Percentiles rank a stretch among this genome's conserved stretches.
Evolutionary conservation across 768 basidiomycete species (phyloP).

Genomic region (Lactarius quietus): DNA sequence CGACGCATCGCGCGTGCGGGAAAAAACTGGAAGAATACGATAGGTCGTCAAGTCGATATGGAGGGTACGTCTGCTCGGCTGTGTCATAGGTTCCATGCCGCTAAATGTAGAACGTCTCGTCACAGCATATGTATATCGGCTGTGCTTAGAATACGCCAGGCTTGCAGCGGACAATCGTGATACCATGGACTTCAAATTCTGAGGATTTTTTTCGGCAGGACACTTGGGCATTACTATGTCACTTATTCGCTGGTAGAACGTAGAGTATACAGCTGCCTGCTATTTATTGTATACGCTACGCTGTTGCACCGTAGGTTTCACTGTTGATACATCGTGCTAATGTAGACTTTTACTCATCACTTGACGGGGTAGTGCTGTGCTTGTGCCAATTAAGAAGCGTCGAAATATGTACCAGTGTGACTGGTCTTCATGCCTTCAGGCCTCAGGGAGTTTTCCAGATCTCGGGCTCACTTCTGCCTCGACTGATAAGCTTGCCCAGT

Average conservation of each 20-base stretch:
- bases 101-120: constrained; percentile 23
- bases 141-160: constrained; percentile 86
- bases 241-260: neutral
- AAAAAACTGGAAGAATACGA: constrained; percentile 86
- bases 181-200: constrained; percentile 45
- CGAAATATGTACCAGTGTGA: neutral
- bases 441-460: neutral
- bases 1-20: constrained; percentile 86
- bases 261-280: neutral
- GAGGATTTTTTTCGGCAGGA: neutral
- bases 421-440: no score
- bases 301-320: neutral
- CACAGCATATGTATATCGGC: constrained; percentile 81
- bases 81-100: constrained; percentile 4
- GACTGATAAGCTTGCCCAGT: no score
- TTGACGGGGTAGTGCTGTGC: neutral
- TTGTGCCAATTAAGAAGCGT: neutral
- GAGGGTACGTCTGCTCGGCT: constrained; percentile 57
- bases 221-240: neutral
- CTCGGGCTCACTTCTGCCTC: neutral
- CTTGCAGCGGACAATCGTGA: constrained; percentile 84
- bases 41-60: constrained; percentile 85
- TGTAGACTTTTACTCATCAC: neutral
- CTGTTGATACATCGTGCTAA: neutral
- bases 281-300: neutral